Base-by-base conservation (phyloP, 371 early-diverging fungal species). In the Mortierella polycephala region DNA sequence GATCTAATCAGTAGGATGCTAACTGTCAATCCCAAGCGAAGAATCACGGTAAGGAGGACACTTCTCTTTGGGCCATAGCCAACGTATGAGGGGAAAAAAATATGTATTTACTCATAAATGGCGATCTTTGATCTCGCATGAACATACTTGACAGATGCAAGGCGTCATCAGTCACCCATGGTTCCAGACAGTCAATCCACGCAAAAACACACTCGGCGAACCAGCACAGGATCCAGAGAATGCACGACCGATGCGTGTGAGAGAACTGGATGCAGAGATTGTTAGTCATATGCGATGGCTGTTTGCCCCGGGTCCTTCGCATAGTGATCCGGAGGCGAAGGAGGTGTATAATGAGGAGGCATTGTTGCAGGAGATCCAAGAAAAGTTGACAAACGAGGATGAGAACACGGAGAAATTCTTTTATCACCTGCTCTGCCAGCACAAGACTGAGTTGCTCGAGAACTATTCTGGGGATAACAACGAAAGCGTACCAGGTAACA, bases 131-230 rank as follows among this genome's bases (percentile, higher is more conserved):
- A 10, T 47, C 16, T 60, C 20, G 13, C 8, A 45, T 16, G 37
- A 37, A 39, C 12, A 50, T 18, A 47, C 12, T 85, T 76, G 83
- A 52, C 57, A 68, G 81, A 87, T 90, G 85, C 65, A 81, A 54
- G 85, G 85, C 9, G 83, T 91, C 9, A 79, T 88, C 57, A 57
- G 61, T 54, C 91, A 92, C 76, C 87, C 90, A 16, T 92, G 90
- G 90, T 89, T 92, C 69, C 61, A 52, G 20, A 69, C 53, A 30
- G 71, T 69, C 18, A 83, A 83, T 18, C 72, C 58, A 23, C 64
- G 66, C 61, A 44, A 41, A 20, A 79, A 68, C 45, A 74, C 69
- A 11, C 51, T 73, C 18, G 64, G 62, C 21, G 76, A 73, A 21
- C 71, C 72, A n/a, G 73, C 60, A 20, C 71, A 71, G 39, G 81